Evolutionary conservation across 768 basidiomycete genomes (phyloP).

Genomic region (Panellus pusillus): DNA sequence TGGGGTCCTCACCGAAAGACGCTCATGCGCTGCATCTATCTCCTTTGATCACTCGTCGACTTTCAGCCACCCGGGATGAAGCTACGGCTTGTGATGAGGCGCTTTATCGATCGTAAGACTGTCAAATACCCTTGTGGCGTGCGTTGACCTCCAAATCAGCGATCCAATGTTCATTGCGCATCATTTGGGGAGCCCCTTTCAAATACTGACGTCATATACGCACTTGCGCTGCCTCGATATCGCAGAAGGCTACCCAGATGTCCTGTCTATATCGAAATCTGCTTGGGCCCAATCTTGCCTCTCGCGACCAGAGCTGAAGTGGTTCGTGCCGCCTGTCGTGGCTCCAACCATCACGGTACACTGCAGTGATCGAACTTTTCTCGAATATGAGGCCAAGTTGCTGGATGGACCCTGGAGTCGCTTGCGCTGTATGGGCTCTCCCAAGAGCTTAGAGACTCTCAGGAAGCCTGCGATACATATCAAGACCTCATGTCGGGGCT

Average conservation of each 20-base stretch:
- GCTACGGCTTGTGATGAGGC: conserved; percentile 37
- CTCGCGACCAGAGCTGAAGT: conserved; percentile 76
- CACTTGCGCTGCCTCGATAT: conserved; percentile 31
- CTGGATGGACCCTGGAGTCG: conserved; percentile 71
- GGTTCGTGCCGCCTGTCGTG: conserved; percentile 82
- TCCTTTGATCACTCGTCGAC: conserved; percentile 57
- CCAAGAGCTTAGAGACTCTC: conserved; percentile 59
- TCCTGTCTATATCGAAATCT: conserved; percentile 59
- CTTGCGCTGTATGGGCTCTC: conserved; percentile 86
- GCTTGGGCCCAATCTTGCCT: conserved; percentile 78
- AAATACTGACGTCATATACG: conserved; percentile 32
- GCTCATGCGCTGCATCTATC: conserved; percentile 60
- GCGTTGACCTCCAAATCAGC: conserved; percentile 32
- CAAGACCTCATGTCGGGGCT: conserved; percentile 56
- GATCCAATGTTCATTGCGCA: conserved; percentile 54
- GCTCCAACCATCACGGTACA: conserved; percentile 80
- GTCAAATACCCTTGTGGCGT: not conserved
- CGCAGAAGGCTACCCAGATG: conserved; percentile 48
- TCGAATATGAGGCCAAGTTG: conserved; percentile 63
- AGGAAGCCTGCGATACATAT: conserved; percentile 47
- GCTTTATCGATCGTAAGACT: conserved; percentile 45
- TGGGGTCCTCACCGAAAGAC: conserved; percentile 63
- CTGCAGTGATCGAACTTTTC: conserved; percentile 76
- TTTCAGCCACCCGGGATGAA: conserved; percentile 51
- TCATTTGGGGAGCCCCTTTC: conserved; percentile 32